These are phyloP conservation scores for Amaranthus palmeri DNA, from an alignment of 148 eudicot genomes.

Conservation along the genomic window DNA sequence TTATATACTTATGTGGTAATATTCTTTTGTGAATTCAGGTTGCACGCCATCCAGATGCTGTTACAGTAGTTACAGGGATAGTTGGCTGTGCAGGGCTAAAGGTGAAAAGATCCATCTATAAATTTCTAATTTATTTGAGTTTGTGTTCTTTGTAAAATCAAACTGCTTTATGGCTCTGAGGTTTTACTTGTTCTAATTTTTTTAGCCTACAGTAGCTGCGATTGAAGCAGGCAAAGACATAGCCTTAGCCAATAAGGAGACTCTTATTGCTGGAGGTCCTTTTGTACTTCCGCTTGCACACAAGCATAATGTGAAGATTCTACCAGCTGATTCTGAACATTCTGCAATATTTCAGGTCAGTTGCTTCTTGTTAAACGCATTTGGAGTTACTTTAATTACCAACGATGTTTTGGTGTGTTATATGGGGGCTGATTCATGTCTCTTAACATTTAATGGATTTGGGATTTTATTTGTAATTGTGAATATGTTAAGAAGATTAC, in stretches of 20 bases:
- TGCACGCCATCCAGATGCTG: constrained; percentile 97
- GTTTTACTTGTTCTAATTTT: constrained; percentile 15
- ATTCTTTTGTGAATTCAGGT: constrained; percentile 45
- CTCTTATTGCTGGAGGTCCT: constrained; percentile 98
- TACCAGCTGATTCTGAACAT: constrained; percentile 99
- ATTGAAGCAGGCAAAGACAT: constrained; percentile 97
- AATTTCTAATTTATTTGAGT: background rate
- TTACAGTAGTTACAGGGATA: constrained; percentile 89
- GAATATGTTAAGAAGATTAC: constrained; percentile 9
- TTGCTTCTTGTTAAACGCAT: constrained; percentile 1
- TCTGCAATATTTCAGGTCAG: constrained; percentile 97
- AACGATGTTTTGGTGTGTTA: background rate
- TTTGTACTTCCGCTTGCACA: constrained; percentile 97
- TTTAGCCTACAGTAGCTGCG: constrained; percentile 96
- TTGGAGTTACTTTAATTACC: background rate
- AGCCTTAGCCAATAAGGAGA: constrained; percentile 97
- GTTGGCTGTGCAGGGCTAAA: constrained; percentile 98
- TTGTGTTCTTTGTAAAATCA: background rate
- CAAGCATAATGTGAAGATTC: constrained; percentile 97
- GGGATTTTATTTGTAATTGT: background rate
- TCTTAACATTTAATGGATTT: background rate
- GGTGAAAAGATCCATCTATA: constrained; percentile 31
- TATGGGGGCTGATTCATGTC: background rate
- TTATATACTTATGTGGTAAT: background rate
- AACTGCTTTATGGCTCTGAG: constrained; percentile 5